Conservation (phyloP, 805 yeast genomes). For the Ogataea kodamae region DNA sequence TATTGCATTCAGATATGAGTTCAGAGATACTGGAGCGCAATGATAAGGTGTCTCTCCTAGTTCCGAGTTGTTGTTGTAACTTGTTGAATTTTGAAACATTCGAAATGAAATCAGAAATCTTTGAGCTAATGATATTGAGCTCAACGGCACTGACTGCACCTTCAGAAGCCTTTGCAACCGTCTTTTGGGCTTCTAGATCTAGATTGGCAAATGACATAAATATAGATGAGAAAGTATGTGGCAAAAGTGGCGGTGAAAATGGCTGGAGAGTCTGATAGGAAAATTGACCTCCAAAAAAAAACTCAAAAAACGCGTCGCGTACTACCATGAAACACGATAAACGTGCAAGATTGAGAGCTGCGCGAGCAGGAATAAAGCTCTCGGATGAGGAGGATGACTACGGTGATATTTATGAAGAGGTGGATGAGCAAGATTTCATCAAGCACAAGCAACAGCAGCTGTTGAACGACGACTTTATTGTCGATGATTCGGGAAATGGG, state of each 20-base stretch:
- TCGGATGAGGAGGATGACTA: conserved; percentile 36
- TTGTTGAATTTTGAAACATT: conserved; percentile 49
- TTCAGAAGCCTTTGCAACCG: not conserved
- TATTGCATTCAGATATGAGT: conserved; percentile 17
- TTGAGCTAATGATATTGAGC: conserved; percentile 20
- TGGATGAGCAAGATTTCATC: conserved; percentile 76
- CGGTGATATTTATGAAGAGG: conserved; percentile 78
- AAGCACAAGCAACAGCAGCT: conserved; percentile 75
- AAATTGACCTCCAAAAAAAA: too few relatives aligned
- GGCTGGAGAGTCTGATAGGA: too few relatives aligned
- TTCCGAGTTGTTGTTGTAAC: conserved; percentile 48
- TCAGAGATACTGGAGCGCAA: conserved; percentile 34
- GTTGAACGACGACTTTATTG: conserved; percentile 87
- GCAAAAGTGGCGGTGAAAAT: conserved; percentile 7
- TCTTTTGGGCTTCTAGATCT: conserved; percentile 47
- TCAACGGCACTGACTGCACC: conserved; percentile 1
- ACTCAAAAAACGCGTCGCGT: conserved; percentile 8
- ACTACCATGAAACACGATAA: conserved; percentile 10
- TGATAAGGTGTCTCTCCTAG: conserved; percentile 44
- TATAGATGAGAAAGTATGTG: conserved; percentile 2
- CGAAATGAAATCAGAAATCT: conserved; percentile 32
- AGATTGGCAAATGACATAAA: conserved; percentile 54
- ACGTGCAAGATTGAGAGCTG: conserved; percentile 57
- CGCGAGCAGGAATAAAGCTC: conserved; percentile 57
- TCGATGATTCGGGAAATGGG: conserved; percentile 91